Conservation (phyloP, 768 basidiomycete species). For the Lyophyllum decastes region DNA sequence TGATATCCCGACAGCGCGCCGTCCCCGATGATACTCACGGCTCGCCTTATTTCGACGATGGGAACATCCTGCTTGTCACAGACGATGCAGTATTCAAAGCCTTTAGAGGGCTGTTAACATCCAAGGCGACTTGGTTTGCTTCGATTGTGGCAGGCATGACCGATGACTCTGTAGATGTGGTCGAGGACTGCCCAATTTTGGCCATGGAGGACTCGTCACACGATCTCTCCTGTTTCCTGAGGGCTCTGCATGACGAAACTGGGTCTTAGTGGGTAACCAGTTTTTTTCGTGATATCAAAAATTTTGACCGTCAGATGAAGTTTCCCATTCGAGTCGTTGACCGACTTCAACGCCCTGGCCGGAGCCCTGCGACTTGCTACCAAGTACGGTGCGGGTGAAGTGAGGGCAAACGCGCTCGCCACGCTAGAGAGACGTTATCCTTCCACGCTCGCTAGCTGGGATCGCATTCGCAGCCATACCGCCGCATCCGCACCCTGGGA, state of each 20-base stretch:
- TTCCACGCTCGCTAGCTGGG: conserved; percentile 14
- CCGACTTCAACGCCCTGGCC: conserved; percentile 10
- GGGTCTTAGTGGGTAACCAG: neutral
- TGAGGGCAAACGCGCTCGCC: conserved; percentile 14
- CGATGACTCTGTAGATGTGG: conserved; percentile 16
- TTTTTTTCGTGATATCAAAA: neutral
- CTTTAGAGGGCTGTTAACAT: conserved; percentile 6
- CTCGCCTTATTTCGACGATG: conserved; percentile 8
- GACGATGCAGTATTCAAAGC: conserved; percentile 12
- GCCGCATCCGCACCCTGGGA: conserved; percentile 8
- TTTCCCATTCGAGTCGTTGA: conserved; percentile 8
- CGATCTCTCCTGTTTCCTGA: conserved; percentile 14
- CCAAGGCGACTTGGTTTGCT: neutral
- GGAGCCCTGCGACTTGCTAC: conserved; percentile 14
- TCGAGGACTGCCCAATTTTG: conserved; percentile 11
- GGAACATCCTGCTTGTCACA: conserved; percentile 18
- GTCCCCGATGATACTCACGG: conserved; percentile 15
- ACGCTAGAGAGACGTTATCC: conserved; percentile 17
- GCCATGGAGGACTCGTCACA: neutral
- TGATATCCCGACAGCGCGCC: neutral
- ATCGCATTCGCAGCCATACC: conserved; percentile 3
- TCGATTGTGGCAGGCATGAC: conserved; percentile 8
- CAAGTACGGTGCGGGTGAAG: conserved; percentile 1
- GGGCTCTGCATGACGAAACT: conserved; percentile 1
- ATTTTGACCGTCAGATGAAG: neutral